Base-by-base conservation (phyloP, 148 eudicot species). In the Arbutus unedo region DNA sequence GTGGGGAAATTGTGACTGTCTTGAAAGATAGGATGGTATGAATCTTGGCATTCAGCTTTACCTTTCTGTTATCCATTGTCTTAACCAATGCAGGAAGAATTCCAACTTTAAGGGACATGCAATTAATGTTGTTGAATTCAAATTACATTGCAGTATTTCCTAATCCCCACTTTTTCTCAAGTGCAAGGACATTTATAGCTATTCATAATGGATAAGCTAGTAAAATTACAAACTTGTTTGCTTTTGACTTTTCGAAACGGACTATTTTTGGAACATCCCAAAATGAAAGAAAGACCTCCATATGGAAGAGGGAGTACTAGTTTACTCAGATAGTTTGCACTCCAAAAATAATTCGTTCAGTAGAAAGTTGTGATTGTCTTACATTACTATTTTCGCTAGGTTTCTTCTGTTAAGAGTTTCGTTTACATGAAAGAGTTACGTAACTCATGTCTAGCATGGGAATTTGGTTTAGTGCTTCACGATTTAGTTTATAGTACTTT, bases 11-110 rank as follows among this genome's bases (percentile, higher is more conserved):
- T 77, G 50, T 79, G 55, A 73, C 38, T 49, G 84, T 90, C 48
- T 82, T 92, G 81, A 84, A 72, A 9, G 47, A 83, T 73, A 44
- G 68, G 64, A 86, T 38, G 91, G 95, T 91, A 90, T 50, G 79
- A 11, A 74, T 72, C 60, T 13, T 21, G 47, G 49, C 80, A 14
- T 10, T 4, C 25, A 14, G 21, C 19, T 45, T 81, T 19, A 53
- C 43, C 71, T 66, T 66, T 66, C 13, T n/a, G 43, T 66, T 66
- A 25, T 14, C 15, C 31, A 10, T 66, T 66, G 43, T 66, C 71
- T 8, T 66, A 66, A 8, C 4, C 16, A 25, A 66, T 8, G 13
- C 31, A 66, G 43, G 6, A 31, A 31, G 25, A 59, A 59, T 19
- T 59, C 66, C 66, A 59, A 59, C 66, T 59, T 59, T 4, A 59